phyloP scores from a whole-genome alignment of 345 rosid genomes.

The Cardamine resedifolia region DNA sequence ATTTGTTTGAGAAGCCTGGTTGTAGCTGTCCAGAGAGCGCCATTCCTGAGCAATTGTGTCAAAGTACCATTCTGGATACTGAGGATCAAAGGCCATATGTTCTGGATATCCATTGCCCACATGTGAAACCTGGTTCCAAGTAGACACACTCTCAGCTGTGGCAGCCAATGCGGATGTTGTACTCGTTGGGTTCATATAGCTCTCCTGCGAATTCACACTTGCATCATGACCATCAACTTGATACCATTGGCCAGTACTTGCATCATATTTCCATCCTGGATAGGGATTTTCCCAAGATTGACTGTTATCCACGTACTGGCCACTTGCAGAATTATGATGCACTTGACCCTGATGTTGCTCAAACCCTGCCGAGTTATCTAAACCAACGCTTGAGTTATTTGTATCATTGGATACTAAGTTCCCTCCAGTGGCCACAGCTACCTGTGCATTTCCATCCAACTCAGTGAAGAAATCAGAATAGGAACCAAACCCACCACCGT shows the following conservation, averaged over 20 bases:
- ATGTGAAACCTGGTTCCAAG: conserved; percentile 70
- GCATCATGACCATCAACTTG: conserved; percentile 53
- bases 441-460: conserved; percentile 45
- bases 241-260: conserved; percentile 78
- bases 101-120: conserved; percentile 76
- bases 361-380: conserved; percentile 35
- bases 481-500: conserved; percentile 60
- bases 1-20: conserved; percentile 50
- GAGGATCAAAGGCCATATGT: conserved; percentile 87
- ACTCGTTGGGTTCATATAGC: conserved; percentile 30
- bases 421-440: conserved; percentile 24
- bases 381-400: conserved; percentile 28
- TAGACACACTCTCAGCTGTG: conserved; percentile 54
- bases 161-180: conserved; percentile 56
- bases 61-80: conserved; percentile 95
- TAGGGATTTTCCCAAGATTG: conserved; percentile 79
- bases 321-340: conserved; percentile 37
- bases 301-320: conserved; percentile 50
- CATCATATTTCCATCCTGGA: conserved; percentile 93
- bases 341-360: conserved; percentile 34
- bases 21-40: conserved; percentile 69
- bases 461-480: conserved; percentile 75
- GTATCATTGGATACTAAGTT: conserved; percentile 29
- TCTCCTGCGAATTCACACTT: conserved; percentile 38
- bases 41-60: conserved; percentile 72